Base-by-base conservation (phyloP, 148 eudicot genomes). In the Camellia sinensis region DNA sequence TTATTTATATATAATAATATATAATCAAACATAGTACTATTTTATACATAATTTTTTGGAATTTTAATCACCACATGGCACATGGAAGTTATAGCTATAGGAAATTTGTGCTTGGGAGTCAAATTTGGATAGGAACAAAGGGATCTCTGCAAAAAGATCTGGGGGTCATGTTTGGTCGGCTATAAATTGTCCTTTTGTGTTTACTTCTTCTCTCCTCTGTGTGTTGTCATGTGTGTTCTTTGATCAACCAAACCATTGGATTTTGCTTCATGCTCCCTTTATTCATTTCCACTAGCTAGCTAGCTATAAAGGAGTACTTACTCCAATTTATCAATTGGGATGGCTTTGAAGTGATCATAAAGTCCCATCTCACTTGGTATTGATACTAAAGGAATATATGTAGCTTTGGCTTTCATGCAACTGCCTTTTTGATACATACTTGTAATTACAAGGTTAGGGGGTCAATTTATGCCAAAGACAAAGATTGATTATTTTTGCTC, bases 91-190 rank as follows among this genome's bases (percentile, higher is more conserved):
- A 21, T 57, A 74, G 77, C 66, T 5, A 57, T 15, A 12, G 72
- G 80, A 77, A 29, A 77, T 77, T 52, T 77, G 80, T 77, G 71
- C 71, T 46, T 1, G 5, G 59, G 46, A 66, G 50, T 77, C 48
- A 77, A 77, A 77, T 50, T 48, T 66, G 72, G 63, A 66, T 46
- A 52, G 80, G 72, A 77, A 77, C 80, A 77, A 66, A 54, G 59
- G 72, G 62, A 65, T 66, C 72, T 66, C 37, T 29, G 37, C 37
- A 29, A 77, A 77, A 77, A 77, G 80, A 77, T 77, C 80, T 65
- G 72, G 37, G 37, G 37, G 62, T 66, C 62, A 40, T 73, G 15
- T 52, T 66, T 65, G 80, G 75, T 72, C 60, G 75, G 75, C 13
- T 21, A 50, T 72, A 7, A 5, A 15, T 69, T 71, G 74, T n/a